A percentile compares a stretch with the other conserved stretches of the same genome.
phyloP scores from a whole-genome alignment of 2,329 filamentous ascomycete species.

The Arthroderma sp. region DNA sequence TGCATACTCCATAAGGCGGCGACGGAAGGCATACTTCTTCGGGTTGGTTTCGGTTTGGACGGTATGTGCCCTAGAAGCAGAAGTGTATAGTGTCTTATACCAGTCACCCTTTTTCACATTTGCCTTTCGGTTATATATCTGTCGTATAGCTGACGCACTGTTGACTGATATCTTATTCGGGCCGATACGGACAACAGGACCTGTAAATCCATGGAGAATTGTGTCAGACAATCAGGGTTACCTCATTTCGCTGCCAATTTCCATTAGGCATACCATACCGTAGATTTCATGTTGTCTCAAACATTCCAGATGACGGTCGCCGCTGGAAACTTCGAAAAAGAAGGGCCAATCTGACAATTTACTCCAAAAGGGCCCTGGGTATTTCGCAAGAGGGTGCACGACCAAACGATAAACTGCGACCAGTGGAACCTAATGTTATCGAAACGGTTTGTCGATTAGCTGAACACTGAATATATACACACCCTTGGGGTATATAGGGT shows the following conservation, averaged over 20 bases:
- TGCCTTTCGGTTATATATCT: slow-evolving; percentile 33
- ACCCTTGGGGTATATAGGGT: not conserved
- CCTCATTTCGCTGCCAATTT: not conserved
- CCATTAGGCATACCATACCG: slow-evolving; percentile 32
- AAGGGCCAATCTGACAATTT: slow-evolving; percentile 10
- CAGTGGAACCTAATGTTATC: not conserved
- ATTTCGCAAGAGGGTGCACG: slow-evolving; percentile 14
- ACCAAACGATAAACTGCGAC: slow-evolving; percentile 11
- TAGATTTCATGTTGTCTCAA: slow-evolving; percentile 15
- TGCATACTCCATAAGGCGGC: slow-evolving; percentile 19
- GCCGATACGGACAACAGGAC: slow-evolving; percentile 60
- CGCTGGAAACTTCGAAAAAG: slow-evolving; percentile 8
- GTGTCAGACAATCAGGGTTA: not conserved
- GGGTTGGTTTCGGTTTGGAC: slow-evolving; percentile 15
- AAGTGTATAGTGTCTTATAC: slow-evolving; percentile 31
- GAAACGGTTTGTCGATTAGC: not conserved
- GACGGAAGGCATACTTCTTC: slow-evolving; percentile 15
- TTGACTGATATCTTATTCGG: slow-evolving; percentile 71
- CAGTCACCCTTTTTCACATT: slow-evolving; percentile 20
- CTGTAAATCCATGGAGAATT: not conserved
- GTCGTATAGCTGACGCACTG: slow-evolving; percentile 53
- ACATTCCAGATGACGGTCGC: slow-evolving; percentile 12
- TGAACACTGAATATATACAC: not conserved
- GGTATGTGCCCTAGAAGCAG: slow-evolving; percentile 7
- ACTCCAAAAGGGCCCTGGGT: slow-evolving; percentile 13